phyloP scores from a whole-genome alignment of 176 grass and related monocot species.

The Oryza brachyantha region DNA sequence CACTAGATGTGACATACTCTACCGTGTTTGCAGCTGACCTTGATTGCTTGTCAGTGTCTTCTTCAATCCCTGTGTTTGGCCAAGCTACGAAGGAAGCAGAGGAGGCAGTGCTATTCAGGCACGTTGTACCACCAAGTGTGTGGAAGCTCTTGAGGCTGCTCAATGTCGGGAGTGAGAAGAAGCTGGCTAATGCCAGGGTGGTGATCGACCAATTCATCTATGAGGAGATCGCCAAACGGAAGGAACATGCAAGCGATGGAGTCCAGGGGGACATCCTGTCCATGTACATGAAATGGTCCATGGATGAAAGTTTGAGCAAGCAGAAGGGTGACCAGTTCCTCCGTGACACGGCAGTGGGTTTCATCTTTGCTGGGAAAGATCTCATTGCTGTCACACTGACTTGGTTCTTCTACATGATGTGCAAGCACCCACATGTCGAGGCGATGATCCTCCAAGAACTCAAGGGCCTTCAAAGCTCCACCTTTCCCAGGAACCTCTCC shows the following conservation, averaged over 20 bases:
- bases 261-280: slow-evolving; percentile 40
- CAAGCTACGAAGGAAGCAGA: slow-evolving; percentile 50
- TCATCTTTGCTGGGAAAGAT: slow-evolving; percentile 60
- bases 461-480: slow-evolving; percentile 20
- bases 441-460: slow-evolving; percentile 47
- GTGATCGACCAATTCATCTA: slow-evolving; percentile 49
- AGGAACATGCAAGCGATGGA: slow-evolving; percentile 8
- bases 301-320: slow-evolving; percentile 13
- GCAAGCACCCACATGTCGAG: slow-evolving; percentile 48
- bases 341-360: slow-evolving; percentile 41
- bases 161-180: slow-evolving; percentile 56
- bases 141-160: slow-evolving; percentile 65
- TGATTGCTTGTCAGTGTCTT: slow-evolving; percentile 40
- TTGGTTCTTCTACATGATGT: slow-evolving; percentile 64
- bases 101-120: slow-evolving; percentile 58
- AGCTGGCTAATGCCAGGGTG: slow-evolving; percentile 44
- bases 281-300: slow-evolving; percentile 40
- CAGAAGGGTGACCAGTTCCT: slow-evolving; percentile 38
- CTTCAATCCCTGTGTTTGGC: slow-evolving; percentile 39
- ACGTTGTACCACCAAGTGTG: slow-evolving; percentile 35
- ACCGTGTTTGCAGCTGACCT: slow-evolving; percentile 58
- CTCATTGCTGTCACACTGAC: slow-evolving; percentile 46
- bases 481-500: slow-evolving; percentile 20
- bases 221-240: slow-evolving; percentile 38
- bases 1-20: slow-evolving; percentile 48